Evolutionary conservation across 202 grass and related monocot species (phyloP), one percentile per base, ranked within the genome.

Genomic region (Saccharum hybrid): DNA sequence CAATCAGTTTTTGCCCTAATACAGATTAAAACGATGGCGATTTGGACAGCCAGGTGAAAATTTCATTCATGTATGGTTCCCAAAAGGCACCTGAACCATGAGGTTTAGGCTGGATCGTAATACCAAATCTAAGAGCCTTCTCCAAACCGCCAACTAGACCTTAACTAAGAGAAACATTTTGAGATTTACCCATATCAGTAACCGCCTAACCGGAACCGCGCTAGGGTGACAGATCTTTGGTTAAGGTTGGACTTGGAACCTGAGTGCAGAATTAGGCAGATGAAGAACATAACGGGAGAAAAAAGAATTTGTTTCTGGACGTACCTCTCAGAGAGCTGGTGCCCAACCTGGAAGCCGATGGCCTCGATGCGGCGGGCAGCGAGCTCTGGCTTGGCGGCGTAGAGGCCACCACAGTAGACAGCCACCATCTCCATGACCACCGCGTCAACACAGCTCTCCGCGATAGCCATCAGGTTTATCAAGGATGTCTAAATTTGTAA

Each of bases 401-500:
- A 98, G 87, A 98, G 90, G 71, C 92, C 82, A 57, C 77, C 88
- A 46, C 88, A 83, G 85, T 98, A 98, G 40, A 91, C 85, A 1
- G 96, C 88, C 19, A 98, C 92, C 96, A 98, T 92, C 92, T 98
- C 96, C 75, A 93, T 90, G 10, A 95, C 94, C 26, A 98, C 41
- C 31, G 78, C 85, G 12, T 95, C 92, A 59, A 95, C 80, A 33
- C 92, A 98, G 81, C 90, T 98, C 91, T 93, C 96, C 10, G 96
- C 88, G 11, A 63, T 63, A 63, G 60, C 60, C 60, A 63, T 63
- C 10, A 62, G 60, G 60, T 30, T 6, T 63, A 30, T 63, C 60
- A 30, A 63, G 10, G 23, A 63, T 63, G 56, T 45, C 77, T 83
- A 41, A 41, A 85, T 41, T 65, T 84, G 66, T 18, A 71, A 72